These are phyloP conservation scores for Funneliformis geosporum DNA, from an alignment of 192 early-diverging fungal genomes.

Conservation along the genomic window DNA sequence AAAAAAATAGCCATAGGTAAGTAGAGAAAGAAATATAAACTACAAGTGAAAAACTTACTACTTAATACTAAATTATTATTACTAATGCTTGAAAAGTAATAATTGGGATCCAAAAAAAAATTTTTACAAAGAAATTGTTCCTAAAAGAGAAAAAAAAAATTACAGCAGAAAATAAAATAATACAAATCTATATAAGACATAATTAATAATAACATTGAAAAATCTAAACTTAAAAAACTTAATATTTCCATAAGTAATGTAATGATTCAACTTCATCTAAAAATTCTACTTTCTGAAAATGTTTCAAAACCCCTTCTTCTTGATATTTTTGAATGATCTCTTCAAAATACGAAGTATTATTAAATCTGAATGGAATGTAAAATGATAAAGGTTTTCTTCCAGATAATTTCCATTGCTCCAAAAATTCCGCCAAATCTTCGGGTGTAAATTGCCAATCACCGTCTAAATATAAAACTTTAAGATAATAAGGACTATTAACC, in stretches of 20 bases:
- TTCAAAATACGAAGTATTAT: background rate
- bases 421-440: background rate
- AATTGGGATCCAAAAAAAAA: background rate
- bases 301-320: background rate
- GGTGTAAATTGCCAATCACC: background rate
- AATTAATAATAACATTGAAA: background rate
- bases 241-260: background rate
- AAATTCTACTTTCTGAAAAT: background rate
- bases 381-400: background rate
- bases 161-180: background rate
- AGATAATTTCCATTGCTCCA: background rate
- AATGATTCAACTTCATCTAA: slow-evolving; percentile 8
- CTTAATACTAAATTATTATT: too few species aligned
- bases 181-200: background rate
- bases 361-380: background rate
- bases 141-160: background rate
- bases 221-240: background rate
- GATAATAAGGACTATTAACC: background rate
- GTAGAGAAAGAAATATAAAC: background rate
- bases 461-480: slow-evolving; percentile 5
- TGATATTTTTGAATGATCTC: background rate
- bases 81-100: too few species aligned
- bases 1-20: background rate
- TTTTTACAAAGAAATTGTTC: background rate
- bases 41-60: background rate